Base-by-base conservation (phyloP, 108 stramenopile genomes). In the Skeletonema costatum region DNA sequence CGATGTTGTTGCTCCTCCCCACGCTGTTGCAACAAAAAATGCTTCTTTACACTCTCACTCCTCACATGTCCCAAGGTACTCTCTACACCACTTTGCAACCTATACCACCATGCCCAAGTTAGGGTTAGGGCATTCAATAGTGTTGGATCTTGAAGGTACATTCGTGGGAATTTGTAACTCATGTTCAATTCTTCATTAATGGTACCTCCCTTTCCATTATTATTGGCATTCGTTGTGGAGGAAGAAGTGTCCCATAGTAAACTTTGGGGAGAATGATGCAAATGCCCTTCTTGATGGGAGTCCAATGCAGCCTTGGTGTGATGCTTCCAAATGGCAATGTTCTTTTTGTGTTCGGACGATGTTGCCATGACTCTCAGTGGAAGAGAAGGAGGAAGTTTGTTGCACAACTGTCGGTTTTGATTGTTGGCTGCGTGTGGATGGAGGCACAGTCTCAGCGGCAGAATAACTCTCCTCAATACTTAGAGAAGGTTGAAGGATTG, bases 161-260 rank as follows among this genome's bases (percentile, higher is more conserved):
- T 61, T 61, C 79, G 39, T 7, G 79, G 79, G 31, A 35, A 80
- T 29, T 60, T 29, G 36, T 80, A 80, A 8, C 72, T 80, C 31
- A 17, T 51, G 30, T 60, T 35, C 31, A 80, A 53, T 53, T 80
- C 78, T 4, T 67, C n/a, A 58, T 80, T 51, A 36, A 74, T 51
- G 29, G 30, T 36, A n/a, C 16, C 16, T 2, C 33, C 14, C 17
- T 70, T 38, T 41, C 39, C 30, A 35, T 17, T 6, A 12, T 21
- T 19, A 44, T 1, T 14, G 3, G 35, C 38, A 44, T 56, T 64
- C 35, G 35, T 36, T 36, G 4, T 36, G 35, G 35, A 25, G 9
- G 38, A 12, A 11, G 39, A 41, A 9, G 35, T 29, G 4, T 31
- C 35, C 79, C 79, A 80, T 2, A 80, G 66, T 4, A 73, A 66